Evolutionary conservation across 2,329 filamentous ascomycete genomes (phyloP).

Genomic region (Seiridium unicorne): DNA sequence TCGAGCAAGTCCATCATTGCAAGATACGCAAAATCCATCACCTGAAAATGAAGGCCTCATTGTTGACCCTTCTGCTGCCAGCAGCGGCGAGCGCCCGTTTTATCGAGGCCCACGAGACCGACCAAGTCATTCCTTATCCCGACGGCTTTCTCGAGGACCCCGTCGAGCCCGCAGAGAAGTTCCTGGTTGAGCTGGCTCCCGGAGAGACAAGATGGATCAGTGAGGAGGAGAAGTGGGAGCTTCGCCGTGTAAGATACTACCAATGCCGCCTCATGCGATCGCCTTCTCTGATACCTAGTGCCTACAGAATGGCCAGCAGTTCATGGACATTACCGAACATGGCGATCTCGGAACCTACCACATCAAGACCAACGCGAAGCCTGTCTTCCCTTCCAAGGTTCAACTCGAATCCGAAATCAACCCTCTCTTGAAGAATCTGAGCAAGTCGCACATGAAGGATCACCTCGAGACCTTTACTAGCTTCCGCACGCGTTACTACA

Average conservation of each 20-base stretch:
- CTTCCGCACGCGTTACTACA: conserved; percentile 83
- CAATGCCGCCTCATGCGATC: no score
- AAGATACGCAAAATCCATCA: neutral
- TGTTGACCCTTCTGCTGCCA: conserved; percentile 55
- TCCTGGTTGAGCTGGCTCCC: conserved; percentile 80
- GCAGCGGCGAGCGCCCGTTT: conserved; percentile 53
- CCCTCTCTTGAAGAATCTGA: conserved; percentile 65
- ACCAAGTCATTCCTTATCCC: conserved; percentile 48
- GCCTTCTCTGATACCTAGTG: neutral
- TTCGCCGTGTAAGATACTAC: conserved; percentile 67
- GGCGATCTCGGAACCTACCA: conserved; percentile 57
- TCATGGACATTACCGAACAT: conserved; percentile 91
- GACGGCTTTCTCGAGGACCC: conserved; percentile 32
- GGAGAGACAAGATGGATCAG: conserved; percentile 84
- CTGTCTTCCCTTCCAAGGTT: conserved; percentile 68
- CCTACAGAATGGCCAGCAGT: conserved; percentile 74
- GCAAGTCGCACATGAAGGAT: conserved; percentile 72
- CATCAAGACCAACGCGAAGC: conserved; percentile 34
- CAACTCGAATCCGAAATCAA: conserved; percentile 63
- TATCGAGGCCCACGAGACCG: conserved; percentile 48
- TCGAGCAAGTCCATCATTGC: neutral
- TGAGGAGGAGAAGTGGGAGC: conserved; percentile 91
- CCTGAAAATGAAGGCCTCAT: conserved; percentile 39
- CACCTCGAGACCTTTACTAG: conserved; percentile 77
- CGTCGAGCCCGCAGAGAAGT: conserved; percentile 47